Percentiles rank a stretch among this genome's conserved stretches.
These are phyloP conservation scores for Noccaea bulbosa DNA, from an alignment of 345 rosid genomes.

Conservation along the genomic window DNA sequence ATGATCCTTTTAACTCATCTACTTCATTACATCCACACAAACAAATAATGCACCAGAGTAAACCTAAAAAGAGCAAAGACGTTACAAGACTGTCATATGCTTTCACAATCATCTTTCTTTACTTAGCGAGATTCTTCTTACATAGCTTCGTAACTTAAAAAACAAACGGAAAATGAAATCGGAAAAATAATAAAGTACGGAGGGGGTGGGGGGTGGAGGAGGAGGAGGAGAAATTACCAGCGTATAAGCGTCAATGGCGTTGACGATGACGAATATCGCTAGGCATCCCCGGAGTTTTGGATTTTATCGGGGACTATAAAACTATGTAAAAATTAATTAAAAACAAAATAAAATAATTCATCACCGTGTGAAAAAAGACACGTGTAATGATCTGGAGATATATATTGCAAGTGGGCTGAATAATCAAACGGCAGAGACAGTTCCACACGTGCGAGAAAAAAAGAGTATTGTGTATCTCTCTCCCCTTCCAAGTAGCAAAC, in stretches of 20 bases:
- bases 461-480: conserved; percentile 33
- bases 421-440: conserved; percentile 41
- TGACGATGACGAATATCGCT: conserved; percentile 32
- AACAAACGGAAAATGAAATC: neutral
- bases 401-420: conserved; percentile 38
- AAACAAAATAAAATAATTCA: neutral
- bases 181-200: neutral
- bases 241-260: conserved; percentile 43
- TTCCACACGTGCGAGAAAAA: conserved; percentile 27
- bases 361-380: conserved; percentile 44
- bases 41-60: conserved; percentile 20
- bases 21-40: conserved; percentile 25
- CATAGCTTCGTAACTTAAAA: neutral
- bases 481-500: conserved; percentile 28
- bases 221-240: conserved; percentile 28
- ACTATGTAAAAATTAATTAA: neutral
- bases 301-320: conserved; percentile 12
- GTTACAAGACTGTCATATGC: neutral
- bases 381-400: conserved; percentile 30
- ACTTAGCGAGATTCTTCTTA: neutral
- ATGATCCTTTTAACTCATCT: conserved; percentile 17
- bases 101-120: conserved; percentile 25
- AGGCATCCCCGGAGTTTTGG: conserved; percentile 30
- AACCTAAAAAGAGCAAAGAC: conserved; percentile 26
- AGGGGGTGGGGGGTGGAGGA: neutral